phyloP scores from a whole-genome alignment of 148 eudicot species.

The Amaranthus cruentus region DNA sequence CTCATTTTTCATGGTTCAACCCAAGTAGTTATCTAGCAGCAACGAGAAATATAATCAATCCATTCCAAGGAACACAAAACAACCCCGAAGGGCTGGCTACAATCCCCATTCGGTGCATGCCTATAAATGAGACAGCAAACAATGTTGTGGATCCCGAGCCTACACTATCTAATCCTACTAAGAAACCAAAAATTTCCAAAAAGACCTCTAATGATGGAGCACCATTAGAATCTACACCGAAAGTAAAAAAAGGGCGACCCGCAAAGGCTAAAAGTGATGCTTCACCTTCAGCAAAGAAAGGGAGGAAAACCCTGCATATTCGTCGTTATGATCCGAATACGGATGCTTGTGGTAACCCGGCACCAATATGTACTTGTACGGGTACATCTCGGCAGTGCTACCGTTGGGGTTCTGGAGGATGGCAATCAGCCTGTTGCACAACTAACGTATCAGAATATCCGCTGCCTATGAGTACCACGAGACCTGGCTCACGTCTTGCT shows the following conservation, averaged over 20 bases:
- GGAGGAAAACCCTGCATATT: conserved; percentile 35
- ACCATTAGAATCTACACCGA: conserved; percentile 25
- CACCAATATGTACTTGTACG: conserved; percentile 62
- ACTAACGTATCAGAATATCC: conserved; percentile 55
- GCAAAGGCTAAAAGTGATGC: conserved; percentile 23
- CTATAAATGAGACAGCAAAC: conserved; percentile 26
- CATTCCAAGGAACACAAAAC: conserved; percentile 30
- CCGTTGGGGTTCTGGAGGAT: conserved; percentile 56
- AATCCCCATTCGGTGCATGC: conserved; percentile 38
- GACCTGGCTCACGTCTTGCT: conserved; percentile 46
- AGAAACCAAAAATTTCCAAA: conserved; percentile 36
- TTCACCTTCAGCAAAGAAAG: conserved; percentile 25
- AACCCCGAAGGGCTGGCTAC: conserved; percentile 30
- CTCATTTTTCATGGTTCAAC: conserved; percentile 37
- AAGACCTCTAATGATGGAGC: conserved; percentile 16
- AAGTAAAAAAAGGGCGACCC: conserved; percentile 32
- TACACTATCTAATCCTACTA: conserved; percentile 20
- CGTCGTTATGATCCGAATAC: conserved; percentile 26
- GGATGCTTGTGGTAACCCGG: conserved; percentile 45
- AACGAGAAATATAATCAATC: conserved; percentile 26
- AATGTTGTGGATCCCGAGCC: conserved; percentile 13
- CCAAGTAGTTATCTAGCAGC: conserved; percentile 26
- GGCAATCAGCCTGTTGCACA: conserved; percentile 73
- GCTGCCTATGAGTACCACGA: conserved; percentile 47
- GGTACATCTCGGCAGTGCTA: conserved; percentile 57